phyloP scores from a whole-genome alignment of 129 eudicot species.

The Arctium lappa region DNA sequence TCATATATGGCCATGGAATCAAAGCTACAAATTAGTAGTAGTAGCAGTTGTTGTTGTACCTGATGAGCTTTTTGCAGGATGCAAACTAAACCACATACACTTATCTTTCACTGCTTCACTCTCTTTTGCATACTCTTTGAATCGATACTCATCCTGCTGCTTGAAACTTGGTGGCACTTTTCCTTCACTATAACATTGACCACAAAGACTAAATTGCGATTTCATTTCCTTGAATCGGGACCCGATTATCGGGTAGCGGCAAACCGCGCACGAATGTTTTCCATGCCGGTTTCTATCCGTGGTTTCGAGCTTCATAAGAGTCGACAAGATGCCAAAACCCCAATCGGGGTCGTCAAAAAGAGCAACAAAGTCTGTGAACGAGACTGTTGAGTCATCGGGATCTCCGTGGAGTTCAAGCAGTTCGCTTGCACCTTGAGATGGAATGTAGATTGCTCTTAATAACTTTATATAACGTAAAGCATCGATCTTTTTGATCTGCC shows the following conservation, averaged over 20 bases:
- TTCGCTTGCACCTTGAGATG: conserved; percentile 78
- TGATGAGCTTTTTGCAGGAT: conserved; percentile 27
- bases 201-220: conserved; percentile 72
- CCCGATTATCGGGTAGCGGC: conserved; percentile 91
- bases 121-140: conserved; percentile 76
- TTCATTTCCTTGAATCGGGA: conserved; percentile 90
- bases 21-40: conserved; percentile 17
- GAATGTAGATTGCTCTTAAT: conserved; percentile 78
- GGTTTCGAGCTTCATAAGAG: conserved; percentile 66
- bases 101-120: conserved; percentile 89
- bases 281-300: conserved; percentile 90
- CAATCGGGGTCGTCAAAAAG: conserved; percentile 95
- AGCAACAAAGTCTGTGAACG: conserved; percentile 59
- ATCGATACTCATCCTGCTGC: conserved; percentile 67
- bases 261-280: conserved; percentile 65
- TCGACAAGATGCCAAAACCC: conserved; percentile 87
- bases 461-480: conserved; percentile 63
- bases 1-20: neutral
- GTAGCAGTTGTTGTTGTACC: conserved; percentile 1
- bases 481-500: conserved; percentile 59
- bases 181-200: conserved; percentile 92
- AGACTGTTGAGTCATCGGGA: conserved; percentile 54
- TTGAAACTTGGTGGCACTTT: conserved; percentile 86
- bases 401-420: conserved; percentile 85
- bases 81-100: conserved; percentile 78